Evolutionary conservation across 164 flowering plant genomes (phyloP).

Genomic region (Magnolia sinica): DNA sequence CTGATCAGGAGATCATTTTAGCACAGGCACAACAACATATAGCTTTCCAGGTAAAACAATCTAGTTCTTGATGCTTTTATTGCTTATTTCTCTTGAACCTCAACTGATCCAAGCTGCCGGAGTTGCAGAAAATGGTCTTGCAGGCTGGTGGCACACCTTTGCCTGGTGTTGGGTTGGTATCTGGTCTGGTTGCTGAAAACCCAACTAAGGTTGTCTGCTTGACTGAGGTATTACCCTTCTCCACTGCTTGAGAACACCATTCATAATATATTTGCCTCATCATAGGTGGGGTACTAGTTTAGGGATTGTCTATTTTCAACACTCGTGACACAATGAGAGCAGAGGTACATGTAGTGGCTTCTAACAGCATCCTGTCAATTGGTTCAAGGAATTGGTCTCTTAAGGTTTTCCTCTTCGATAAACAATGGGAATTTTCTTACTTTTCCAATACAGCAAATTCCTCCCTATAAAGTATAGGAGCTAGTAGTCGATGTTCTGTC

Average conservation of each 20-base stretch:
- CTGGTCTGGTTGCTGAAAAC: slow-evolving; percentile 21
- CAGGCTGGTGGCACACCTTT: slow-evolving; percentile 49
- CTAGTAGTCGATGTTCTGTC: too few species aligned
- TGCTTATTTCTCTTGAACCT: slow-evolving; percentile 3
- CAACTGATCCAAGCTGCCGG: slow-evolving; percentile 13
- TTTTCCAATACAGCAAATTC: too few species aligned
- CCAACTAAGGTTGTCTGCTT: slow-evolving; percentile 72
- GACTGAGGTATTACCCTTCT: slow-evolving; percentile 50
- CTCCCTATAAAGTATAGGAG: too few species aligned
- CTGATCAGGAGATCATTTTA: slow-evolving; percentile 70
- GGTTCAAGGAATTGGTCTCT: background rate
- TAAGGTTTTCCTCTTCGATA: too few species aligned
- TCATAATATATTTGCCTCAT: background rate
- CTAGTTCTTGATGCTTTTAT: background rate
- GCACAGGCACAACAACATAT: slow-evolving; percentile 81
- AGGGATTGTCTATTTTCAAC: background rate
- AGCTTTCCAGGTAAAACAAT: slow-evolving; percentile 59
- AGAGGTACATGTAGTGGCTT: background rate
- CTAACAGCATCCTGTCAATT: background rate
- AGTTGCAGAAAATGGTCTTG: slow-evolving; percentile 54
- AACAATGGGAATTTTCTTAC: too few species aligned
- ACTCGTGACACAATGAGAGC: background rate
- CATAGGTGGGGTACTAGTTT: background rate
- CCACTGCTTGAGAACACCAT: background rate
- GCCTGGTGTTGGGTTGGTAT: slow-evolving; percentile 35